Evolutionary conservation across 192 early-diverging fungal species (phyloP).

Genomic region (Lunasporangiospora selenospora): DNA sequence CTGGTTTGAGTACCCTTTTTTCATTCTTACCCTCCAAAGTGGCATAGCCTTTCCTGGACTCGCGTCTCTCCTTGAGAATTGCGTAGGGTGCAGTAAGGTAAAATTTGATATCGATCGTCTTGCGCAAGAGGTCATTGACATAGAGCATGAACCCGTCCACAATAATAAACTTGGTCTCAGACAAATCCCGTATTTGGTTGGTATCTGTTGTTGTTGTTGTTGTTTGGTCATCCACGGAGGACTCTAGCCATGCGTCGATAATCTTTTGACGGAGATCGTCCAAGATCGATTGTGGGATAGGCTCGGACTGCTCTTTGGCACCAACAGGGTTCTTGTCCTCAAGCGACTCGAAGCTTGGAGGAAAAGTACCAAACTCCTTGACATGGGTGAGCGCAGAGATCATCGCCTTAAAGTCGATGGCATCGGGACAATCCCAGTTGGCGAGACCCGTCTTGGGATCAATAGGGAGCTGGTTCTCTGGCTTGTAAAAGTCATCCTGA

Average conservation of each 20-base stretch:
- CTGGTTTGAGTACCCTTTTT: neutral
- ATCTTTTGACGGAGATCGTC: slow-evolving; percentile 3
- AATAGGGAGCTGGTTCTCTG: slow-evolving; percentile 69
- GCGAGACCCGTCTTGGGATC: slow-evolving; percentile 58
- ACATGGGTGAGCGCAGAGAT: slow-evolving; percentile 29
- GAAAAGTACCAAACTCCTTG: slow-evolving; percentile 46
- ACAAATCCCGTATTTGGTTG: neutral
- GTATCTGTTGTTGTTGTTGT: neutral
- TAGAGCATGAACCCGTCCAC: slow-evolving; percentile 88
- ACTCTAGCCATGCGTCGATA: slow-evolving; percentile 1
- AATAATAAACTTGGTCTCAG: slow-evolving; percentile 52
- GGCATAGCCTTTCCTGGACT: slow-evolving; percentile 68
- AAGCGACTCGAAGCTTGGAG: slow-evolving; percentile 41
- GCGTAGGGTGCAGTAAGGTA: slow-evolving; percentile 66
- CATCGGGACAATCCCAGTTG: slow-evolving; percentile 84
- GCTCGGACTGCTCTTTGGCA: slow-evolving; percentile 9
- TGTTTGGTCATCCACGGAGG: neutral
- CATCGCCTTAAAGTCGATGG: slow-evolving; percentile 62
- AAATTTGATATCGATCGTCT: slow-evolving; percentile 57
- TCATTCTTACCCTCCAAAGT: slow-evolving; percentile 72
- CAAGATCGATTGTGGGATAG: slow-evolving; percentile 15
- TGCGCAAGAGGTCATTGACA: slow-evolving; percentile 51
- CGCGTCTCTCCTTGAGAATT: slow-evolving; percentile 69
- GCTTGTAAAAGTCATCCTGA: slow-evolving; percentile 82
- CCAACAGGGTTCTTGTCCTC: slow-evolving; percentile 50